Conservation (phyloP, 2,329 filamentous ascomycete species). For the Onygenales sp. region DNA sequence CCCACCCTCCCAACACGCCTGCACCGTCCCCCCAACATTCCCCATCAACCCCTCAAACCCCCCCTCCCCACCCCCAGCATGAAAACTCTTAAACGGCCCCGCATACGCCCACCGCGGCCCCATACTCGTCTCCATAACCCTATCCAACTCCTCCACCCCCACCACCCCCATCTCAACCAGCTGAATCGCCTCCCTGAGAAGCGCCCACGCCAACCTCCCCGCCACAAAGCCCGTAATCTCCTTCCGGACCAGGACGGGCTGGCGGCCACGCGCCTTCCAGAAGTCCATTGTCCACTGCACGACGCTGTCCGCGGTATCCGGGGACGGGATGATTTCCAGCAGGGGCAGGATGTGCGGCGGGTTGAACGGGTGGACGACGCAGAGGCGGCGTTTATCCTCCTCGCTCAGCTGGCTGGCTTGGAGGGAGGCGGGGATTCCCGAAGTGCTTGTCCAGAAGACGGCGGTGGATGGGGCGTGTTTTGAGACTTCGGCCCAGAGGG, state of each 20-base stretch:
- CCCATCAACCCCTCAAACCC: constrained; percentile 45
- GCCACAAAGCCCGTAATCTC: constrained; percentile 49
- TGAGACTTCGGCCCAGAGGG: constrained; percentile 44
- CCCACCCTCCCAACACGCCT: constrained; percentile 44
- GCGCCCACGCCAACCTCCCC: constrained; percentile 47
- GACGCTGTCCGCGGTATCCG: constrained; percentile 28
- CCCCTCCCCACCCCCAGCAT: constrained; percentile 46
- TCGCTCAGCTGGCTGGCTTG: constrained; percentile 38
- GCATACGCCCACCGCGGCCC: constrained; percentile 47
- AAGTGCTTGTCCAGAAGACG: constrained; percentile 51
- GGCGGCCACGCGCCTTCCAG: constrained; percentile 33
- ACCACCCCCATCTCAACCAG: constrained; percentile 47
- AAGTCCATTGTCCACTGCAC: constrained; percentile 36
- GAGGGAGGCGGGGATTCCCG: constrained; percentile 45
- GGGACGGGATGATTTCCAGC: constrained; percentile 47
- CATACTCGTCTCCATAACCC: constrained; percentile 43
- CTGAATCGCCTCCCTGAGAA: constrained; percentile 46
- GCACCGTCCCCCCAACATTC: constrained; percentile 48
- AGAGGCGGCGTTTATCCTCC: constrained; percentile 27
- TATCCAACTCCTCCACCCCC: constrained; percentile 43
- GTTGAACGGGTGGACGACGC: constrained; percentile 54
- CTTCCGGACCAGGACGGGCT: constrained; percentile 42
- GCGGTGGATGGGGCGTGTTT: constrained; percentile 32
- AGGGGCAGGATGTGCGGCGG: constrained; percentile 54
- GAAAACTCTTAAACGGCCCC: constrained; percentile 50